A percentile compares a stretch with the other conserved stretches of the same genome.
These are phyloP conservation scores for Xylaria flabelliformis DNA, from an alignment of 495 filamentous ascomycete species.

Conservation along the genomic window DNA sequence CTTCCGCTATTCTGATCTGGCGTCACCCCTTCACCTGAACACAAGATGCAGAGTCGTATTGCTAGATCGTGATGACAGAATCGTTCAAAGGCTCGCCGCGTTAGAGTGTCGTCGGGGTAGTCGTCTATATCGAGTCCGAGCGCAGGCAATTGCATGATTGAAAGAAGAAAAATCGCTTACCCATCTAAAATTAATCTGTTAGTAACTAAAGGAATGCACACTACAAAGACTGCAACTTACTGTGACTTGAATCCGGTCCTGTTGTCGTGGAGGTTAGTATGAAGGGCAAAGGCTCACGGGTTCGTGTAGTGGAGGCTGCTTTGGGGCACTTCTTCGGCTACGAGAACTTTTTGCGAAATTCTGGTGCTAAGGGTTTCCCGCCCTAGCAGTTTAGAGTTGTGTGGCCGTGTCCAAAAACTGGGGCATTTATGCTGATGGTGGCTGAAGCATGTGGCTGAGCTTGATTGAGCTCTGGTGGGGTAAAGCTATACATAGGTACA, in stretches of 20 bases:
- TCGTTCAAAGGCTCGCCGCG: neutral
- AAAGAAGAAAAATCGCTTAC: conserved; percentile 49
- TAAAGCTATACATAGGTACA: neutral
- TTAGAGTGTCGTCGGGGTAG: neutral
- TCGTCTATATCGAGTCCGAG: conserved; percentile 8
- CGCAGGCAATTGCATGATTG: conserved; percentile 15
- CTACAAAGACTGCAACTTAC: conserved; percentile 42
- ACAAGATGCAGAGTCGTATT: neutral
- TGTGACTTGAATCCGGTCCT: conserved; percentile 45
- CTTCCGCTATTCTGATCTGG: neutral
- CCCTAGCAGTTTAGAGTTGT: conserved; percentile 38
- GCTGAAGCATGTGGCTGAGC: neutral
- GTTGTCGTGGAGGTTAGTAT: conserved; percentile 38
- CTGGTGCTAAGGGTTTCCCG: conserved; percentile 45
- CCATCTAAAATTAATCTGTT: conserved; percentile 52
- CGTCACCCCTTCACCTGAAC: neutral
- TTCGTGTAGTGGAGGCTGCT: conserved; percentile 28
- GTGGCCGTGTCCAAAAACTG: conserved; percentile 26
- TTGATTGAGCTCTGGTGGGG: neutral
- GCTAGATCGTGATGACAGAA: neutral
- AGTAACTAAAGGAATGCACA: conserved; percentile 19
- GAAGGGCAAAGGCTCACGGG: conserved; percentile 33
- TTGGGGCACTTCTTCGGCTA: conserved; percentile 41
- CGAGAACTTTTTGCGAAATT: conserved; percentile 38
- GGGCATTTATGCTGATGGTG: conserved; percentile 2